Conservation (phyloP, 345 rosid genomes). For the Salix arbutifolia region DNA sequence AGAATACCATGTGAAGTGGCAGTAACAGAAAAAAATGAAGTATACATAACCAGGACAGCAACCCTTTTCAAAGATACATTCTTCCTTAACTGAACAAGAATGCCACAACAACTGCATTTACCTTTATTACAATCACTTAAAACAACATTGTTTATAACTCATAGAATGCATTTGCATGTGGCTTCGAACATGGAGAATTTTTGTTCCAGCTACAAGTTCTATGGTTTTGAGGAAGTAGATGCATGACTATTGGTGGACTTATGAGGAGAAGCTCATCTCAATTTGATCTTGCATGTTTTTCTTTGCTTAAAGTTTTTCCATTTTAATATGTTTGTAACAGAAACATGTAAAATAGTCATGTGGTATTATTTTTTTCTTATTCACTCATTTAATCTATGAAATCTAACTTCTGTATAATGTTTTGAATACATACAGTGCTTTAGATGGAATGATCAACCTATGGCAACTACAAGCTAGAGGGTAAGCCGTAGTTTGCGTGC, state of each 20-base stretch:
- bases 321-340: not conserved
- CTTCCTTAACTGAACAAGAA: not conserved
- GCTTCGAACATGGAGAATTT: not conserved
- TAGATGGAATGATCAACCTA: constrained; percentile 41
- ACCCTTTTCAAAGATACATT: not conserved
- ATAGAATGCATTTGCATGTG: not conserved
- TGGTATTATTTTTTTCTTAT: not conserved
- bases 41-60: not conserved
- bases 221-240: constrained; percentile 1
- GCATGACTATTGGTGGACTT: not conserved
- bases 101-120: not conserved
- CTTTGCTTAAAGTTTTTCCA: not conserved
- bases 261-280: not conserved
- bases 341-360: not conserved
- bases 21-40: not conserved
- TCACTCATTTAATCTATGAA: not conserved
- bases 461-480: constrained; percentile 40
- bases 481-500: constrained; percentile 14
- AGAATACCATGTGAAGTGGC: not conserved
- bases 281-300: not conserved
- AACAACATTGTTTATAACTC: not conserved
- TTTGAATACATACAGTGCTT: constrained; percentile 30
- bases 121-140: not conserved
- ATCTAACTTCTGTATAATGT: not conserved
- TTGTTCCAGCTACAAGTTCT: not conserved